These are phyloP conservation scores for Alternaria conjuncta DNA, from an alignment of 2,329 filamentous ascomycete genomes.

Conservation along the genomic window DNA sequence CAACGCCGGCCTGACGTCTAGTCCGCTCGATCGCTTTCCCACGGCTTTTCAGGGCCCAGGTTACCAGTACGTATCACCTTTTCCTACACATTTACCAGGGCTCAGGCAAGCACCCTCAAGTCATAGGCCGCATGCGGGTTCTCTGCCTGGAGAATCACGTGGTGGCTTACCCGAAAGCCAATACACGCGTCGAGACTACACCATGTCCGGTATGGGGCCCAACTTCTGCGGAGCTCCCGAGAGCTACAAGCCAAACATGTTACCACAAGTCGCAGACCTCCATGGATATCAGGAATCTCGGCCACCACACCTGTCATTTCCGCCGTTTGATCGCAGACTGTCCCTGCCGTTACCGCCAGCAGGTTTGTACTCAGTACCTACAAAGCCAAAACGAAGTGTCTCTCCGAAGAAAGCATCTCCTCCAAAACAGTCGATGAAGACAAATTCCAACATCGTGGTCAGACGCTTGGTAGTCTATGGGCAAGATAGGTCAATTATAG, in stretches of 20 bases:
- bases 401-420: slow-evolving; percentile 5
- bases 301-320: neutral
- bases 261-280: neutral
- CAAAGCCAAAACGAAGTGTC: slow-evolving; percentile 14
- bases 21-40: neutral
- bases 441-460: slow-evolving; percentile 6
- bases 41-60: neutral
- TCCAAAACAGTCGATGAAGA: neutral
- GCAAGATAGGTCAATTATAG: slow-evolving; percentile 11
- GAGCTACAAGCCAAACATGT: neutral
- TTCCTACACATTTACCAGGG: neutral
- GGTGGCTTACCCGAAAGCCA: neutral
- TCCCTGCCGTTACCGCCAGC: slow-evolving; percentile 22
- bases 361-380: slow-evolving; percentile 27
- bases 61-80: too few species aligned
- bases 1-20: neutral
- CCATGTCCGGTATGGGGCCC: neutral
- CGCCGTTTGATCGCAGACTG: neutral
- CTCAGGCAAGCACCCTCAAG: too few species aligned
- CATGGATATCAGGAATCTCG: neutral
- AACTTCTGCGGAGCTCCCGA: neutral
- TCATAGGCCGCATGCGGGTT: neutral
- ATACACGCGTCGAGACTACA: neutral
- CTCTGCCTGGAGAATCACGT: neutral
- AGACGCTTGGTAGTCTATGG: slow-evolving; percentile 27